Evolutionary conservation across 805 yeast species (phyloP).

Genomic region (Torulaspora indica): DNA sequence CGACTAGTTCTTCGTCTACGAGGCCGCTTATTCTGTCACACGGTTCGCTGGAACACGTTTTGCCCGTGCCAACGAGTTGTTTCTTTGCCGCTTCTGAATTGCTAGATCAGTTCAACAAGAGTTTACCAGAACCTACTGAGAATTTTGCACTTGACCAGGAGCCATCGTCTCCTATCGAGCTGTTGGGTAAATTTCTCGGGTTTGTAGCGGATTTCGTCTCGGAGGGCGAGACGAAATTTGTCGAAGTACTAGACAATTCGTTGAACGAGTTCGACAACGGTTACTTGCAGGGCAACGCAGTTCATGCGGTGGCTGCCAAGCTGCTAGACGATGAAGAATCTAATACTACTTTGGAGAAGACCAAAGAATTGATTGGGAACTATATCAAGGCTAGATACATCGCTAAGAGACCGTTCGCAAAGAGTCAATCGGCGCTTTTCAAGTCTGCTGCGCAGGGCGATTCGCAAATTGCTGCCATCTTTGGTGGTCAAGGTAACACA

Average conservation of each 20-base stretch:
- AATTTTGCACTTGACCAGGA: conserved; percentile 82
- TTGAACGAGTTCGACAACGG: conserved; percentile 80
- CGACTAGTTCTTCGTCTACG: conserved; percentile 32
- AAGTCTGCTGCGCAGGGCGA: conserved; percentile 52
- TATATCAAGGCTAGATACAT: conserved; percentile 62
- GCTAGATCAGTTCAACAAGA: conserved; percentile 75
- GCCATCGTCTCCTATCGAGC: conserved; percentile 81
- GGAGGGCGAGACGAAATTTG: conserved; percentile 45
- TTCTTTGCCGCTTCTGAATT: conserved; percentile 81
- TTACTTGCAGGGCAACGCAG: conserved; percentile 68
- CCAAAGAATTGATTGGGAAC: conserved; percentile 68
- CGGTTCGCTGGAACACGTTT: conserved; percentile 83
- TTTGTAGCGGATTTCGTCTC: conserved; percentile 44
- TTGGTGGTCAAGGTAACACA: conserved; percentile 98
- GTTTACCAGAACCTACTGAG: conserved; percentile 76
- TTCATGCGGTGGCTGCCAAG: conserved; percentile 80
- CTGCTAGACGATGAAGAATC: conserved; percentile 50
- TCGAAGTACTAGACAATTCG: conserved; percentile 64
- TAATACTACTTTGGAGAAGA: conserved; percentile 68
- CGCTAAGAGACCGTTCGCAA: conserved; percentile 46
- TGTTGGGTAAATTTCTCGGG: conserved; percentile 79
- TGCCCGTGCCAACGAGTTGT: conserved; percentile 77
- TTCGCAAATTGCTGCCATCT: conserved; percentile 73
- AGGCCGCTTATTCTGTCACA: conserved; percentile 83
- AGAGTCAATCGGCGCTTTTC: conserved; percentile 56